Evolutionary conservation across 176 grass and related monocot genomes (phyloP), one percentile per base, ranked within the genome.

Genomic region (Olyra latifolia): DNA sequence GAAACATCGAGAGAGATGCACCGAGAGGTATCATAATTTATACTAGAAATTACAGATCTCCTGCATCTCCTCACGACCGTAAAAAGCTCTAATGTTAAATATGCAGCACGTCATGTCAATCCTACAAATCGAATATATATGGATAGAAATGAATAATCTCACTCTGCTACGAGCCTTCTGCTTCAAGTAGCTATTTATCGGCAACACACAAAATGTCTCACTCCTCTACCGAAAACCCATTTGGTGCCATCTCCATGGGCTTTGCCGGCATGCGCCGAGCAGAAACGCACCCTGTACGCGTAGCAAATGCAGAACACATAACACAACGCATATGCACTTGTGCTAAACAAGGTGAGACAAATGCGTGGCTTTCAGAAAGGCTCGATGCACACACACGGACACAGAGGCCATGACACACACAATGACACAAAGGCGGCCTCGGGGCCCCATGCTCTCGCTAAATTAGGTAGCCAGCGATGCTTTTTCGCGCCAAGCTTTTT

Each of bases 401-500:
- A 41, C 19, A 45, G 22, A 61, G 2, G 22, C 35, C 39, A 71
- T 9, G 4, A 7, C 15, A 23, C 44, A 12, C 8, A 19, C 20
- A 38, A 4, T 35, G 32, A 35, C 32, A 52, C 6, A 57, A 64
- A 55, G 38, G 35, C 17, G 32, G 32, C 49, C 40, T 13, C 40
- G 3, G 49, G 81, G 50, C 20, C 68, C 86, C 47, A 48, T 58
- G 81, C 19, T 4, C 14, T 80, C 53, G 76, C 81, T 54, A 71
- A 84, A 75, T 89, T 89, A 76, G 87, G 77, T 85, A 70, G 76
- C 71, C 53, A 81, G 39, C 20, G 0, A 63, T 35, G 19, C 41
- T 58, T 82, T 87, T 80, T 40, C 28, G 29, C 50, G 53, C 77
- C 32, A 57, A 85, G 48, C 62, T 86, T 88, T 86, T 62, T 83